phyloP scores from a whole-genome alignment of 495 filamentous ascomycete species.

The Clavariopsis aquatica region DNA sequence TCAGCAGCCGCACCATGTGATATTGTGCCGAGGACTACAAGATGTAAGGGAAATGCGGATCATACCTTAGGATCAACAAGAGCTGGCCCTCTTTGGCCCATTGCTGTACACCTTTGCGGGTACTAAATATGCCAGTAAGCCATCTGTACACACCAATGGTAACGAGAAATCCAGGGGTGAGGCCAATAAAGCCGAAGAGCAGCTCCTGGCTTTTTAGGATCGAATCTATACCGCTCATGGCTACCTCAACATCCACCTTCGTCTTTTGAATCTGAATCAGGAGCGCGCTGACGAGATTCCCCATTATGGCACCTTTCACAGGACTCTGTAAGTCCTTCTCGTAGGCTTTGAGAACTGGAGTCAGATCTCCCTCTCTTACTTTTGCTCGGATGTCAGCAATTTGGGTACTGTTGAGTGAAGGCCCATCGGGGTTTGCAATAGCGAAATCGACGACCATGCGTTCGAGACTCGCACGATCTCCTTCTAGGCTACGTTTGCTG shows the following conservation, averaged over 20 bases:
- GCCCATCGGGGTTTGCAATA: conserved; percentile 65
- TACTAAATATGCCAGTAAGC: conserved; percentile 65
- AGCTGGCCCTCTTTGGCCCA: conserved; percentile 64
- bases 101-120: conserved; percentile 62
- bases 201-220: conserved; percentile 94
- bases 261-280: conserved; percentile 98
- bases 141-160: conserved; percentile 74
- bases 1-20: too few relatives aligned
- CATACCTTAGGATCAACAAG: conserved; percentile 69
- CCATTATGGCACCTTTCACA: conserved; percentile 73
- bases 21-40: background rate
- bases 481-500: conserved; percentile 84
- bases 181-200: conserved; percentile 91
- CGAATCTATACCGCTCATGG: conserved; percentile 89
- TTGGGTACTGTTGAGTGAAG: conserved; percentile 56
- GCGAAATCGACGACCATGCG: conserved; percentile 98
- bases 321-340: conserved; percentile 81
- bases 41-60: background rate
- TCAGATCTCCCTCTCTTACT: conserved; percentile 88
- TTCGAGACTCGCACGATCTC: conserved; percentile 87
- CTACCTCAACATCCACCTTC: conserved; percentile 96
- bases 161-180: conserved; percentile 88
- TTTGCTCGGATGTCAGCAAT: conserved; percentile 70
- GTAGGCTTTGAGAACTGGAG: conserved; percentile 85
- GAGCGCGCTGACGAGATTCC: conserved; percentile 85